Evolutionary conservation across 2,329 filamentous ascomycete species (phyloP).

Genomic region (Penicillium paneum): DNA sequence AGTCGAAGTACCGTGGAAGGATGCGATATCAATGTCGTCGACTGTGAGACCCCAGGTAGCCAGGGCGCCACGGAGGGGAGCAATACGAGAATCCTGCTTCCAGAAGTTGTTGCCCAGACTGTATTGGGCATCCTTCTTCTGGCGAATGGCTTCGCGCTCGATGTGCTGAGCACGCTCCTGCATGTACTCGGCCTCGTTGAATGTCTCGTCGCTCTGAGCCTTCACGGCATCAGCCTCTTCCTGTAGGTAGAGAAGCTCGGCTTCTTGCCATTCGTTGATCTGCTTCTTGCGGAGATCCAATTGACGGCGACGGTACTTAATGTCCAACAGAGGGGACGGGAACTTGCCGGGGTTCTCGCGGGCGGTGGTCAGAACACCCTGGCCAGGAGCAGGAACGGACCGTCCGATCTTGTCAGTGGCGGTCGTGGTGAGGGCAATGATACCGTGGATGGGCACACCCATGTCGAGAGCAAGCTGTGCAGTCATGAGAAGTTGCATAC

Average conservation of each 20-base stretch:
- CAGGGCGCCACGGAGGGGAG: constrained; percentile 89
- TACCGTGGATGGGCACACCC: constrained; percentile 96
- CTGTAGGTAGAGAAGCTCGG: constrained; percentile 86
- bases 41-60: constrained; percentile 98
- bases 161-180: constrained; percentile 83
- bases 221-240: constrained; percentile 93
- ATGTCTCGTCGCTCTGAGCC: constrained; percentile 64
- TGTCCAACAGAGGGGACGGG: constrained; percentile 91
- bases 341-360: constrained; percentile 88
- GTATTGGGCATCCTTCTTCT: constrained; percentile 88
- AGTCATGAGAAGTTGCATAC: constrained; percentile 98
- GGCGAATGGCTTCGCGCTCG: constrained; percentile 78
- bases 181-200: constrained; percentile 80
- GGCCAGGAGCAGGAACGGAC: constrained; percentile 91
- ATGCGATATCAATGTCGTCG: constrained; percentile 89
- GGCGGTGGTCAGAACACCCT: constrained; percentile 94
- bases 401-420: constrained; percentile 99
- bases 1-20: constrained; percentile 98
- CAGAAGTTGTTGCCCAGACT: constrained; percentile 98
- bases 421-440: constrained; percentile 88
- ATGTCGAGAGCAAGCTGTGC: constrained; percentile 94
- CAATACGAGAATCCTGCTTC: constrained; percentile 91
- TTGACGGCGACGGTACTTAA: constrained; percentile 94
- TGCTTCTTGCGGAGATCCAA: constrained; percentile 90
- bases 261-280: constrained; percentile 95